Evolutionary conservation across 1,284 basidiomycete genomes (phyloP), one percentile per base, ranked within the genome.

Genomic region (Ganoderma lucidum): DNA sequence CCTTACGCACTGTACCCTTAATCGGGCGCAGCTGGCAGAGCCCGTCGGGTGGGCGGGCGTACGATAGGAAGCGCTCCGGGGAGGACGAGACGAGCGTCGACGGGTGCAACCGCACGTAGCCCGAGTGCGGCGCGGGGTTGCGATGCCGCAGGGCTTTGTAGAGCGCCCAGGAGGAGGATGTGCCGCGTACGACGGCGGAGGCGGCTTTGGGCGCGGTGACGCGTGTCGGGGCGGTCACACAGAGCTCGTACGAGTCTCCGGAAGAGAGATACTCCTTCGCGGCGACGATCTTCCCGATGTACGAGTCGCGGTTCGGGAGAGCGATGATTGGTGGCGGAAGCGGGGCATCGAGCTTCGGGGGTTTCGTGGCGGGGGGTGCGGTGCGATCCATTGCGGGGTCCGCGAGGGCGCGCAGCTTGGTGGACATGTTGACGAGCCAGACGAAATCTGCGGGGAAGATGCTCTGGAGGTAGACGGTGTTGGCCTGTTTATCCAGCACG

Each of bases 201-300:
- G 77, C 74, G 19, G 71, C 74, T 37, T 77, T 80, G 41, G 81
- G 82, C 6, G 88, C 77, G 10, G 81, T 79, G 48, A 93, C 83
- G 58, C 79, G 85, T 23, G 91, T 93, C 12, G 87, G 88, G 0
- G 94, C 97, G 0, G 97, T 99, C 53, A 98, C 84, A 76, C 97
- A 99, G 28, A 99, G 87, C 78, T 99, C 97, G 81, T 99, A 99
- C n/a, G 95, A 96, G 78, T 99, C 94, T 6, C 97, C 97, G 48
- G 92, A 85, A 67, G 86, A 91, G 30, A 99, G 90, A 65, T 88
- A 86, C 65, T 93, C 90, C 76, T 96, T 90, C 12, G 94, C 94
- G 45, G 84, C 78, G 41, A 89, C 83, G 75, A 98, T 96, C 53
- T 89, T 89, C 19, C 86, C 81, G 65, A 92, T 89, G 82, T 99